Evolutionary conservation across 352 stramenopile genomes (phyloP), one percentile per base, ranked within the genome.

Genomic region (Pythium dissotocum): DNA sequence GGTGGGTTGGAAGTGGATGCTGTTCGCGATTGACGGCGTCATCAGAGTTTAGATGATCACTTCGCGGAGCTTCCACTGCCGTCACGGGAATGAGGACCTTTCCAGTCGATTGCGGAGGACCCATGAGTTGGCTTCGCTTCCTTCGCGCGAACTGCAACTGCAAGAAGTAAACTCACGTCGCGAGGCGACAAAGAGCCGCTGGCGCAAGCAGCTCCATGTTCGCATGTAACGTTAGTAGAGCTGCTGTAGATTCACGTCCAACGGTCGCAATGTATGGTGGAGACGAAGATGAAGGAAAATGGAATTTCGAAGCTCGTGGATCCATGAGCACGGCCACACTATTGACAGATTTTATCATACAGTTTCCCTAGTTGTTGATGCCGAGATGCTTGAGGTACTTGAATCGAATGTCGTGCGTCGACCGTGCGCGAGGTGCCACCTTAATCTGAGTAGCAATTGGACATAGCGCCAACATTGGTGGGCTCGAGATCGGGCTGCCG

Each of bases 301-400:
- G 38, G 36, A 63, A 53, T 32, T 32, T 53, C 46, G 46, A 53
- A 53, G n/a, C n/a, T 32, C 24, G n/a, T 21, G 28, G 28, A 30
- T 33, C 21, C 46, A 53, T 53, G 46, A 53, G 46, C 46, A 32
- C 24, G 24, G 46, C 46, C 46, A 53, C 46, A 53, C 8, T 24
- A 30, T 33, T n/a, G 33, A 61, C 30, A 42, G 32, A 60, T 46
- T 58, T 32, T 66, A n/a, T 32, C 24, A 56, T 30, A 35, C 49
- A 35, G 2, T 65, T 67, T 24, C 14, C 53, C 54, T 86, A 83
- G 62, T 82, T 91, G 67, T 92, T 77, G 46, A 95, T 95, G 49
- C 87, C 87, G 33, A 95, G 76, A 62, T 95, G 87, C 70, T 93
- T 93, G 32, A 95, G 72, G 63, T 95, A 95, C 72, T 95, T 93